A percentile compares a stretch with the other conserved stretches of the same genome.
Conservation (phyloP, 2,329 filamentous ascomycete species). For the Phialemoniopsis sp. region DNA sequence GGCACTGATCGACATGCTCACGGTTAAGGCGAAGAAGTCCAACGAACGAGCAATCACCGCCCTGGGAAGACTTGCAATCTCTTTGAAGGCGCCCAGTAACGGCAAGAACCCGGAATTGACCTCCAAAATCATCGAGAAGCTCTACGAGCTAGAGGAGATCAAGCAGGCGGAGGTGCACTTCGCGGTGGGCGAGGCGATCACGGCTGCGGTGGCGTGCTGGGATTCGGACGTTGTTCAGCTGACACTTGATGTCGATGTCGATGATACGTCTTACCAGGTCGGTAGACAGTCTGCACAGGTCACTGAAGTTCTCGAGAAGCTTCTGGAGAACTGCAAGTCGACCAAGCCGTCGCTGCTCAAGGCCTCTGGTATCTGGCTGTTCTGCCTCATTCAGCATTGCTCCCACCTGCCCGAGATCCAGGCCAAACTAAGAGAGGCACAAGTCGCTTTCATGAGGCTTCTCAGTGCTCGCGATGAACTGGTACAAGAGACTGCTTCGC, state of each 20-base stretch:
- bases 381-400: slow-evolving; percentile 87
- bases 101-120: slow-evolving; percentile 36
- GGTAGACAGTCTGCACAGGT: slow-evolving; percentile 36
- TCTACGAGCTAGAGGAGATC: slow-evolving; percentile 78
- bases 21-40: slow-evolving; percentile 69
- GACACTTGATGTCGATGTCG: slow-evolving; percentile 68
- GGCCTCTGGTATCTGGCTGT: slow-evolving; percentile 91
- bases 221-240: slow-evolving; percentile 74
- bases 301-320: slow-evolving; percentile 60
- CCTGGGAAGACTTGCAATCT: slow-evolving; percentile 71
- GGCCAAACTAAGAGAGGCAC: slow-evolving; percentile 68
- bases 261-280: slow-evolving; percentile 22
- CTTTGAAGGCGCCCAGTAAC: slow-evolving; percentile 30
- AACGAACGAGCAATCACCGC: slow-evolving; percentile 79
- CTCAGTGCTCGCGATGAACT: slow-evolving; percentile 87
- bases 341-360: slow-evolving; percentile 89
- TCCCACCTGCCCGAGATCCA: slow-evolving; percentile 75
- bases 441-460: slow-evolving; percentile 82
- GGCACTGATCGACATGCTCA: slow-evolving; percentile 52
- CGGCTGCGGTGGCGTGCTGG: slow-evolving; percentile 76
- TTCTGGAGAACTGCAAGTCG: slow-evolving; percentile 72
- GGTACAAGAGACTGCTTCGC: slow-evolving; percentile 90
- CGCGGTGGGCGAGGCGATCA: slow-evolving; percentile 82
- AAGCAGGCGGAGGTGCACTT: slow-evolving; percentile 88
- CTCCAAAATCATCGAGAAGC: slow-evolving; percentile 55